Evolutionary conservation across 1,139 yeast species (phyloP).

Genomic region (Geotrichum restrictum): DNA sequence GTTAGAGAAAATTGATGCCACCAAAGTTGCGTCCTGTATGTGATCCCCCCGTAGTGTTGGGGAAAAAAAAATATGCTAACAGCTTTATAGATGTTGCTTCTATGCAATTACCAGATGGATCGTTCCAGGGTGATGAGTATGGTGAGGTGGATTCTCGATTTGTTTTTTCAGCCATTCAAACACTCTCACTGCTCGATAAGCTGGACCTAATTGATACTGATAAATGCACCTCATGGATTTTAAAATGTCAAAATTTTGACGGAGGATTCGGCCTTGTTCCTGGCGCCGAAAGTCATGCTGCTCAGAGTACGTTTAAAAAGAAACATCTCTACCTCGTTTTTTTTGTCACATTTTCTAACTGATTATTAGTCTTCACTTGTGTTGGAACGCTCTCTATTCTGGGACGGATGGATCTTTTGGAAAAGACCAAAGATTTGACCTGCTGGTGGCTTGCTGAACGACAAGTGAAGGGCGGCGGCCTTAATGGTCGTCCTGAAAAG

Average conservation of each 20-base stretch:
- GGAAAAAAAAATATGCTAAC: constrained; percentile 8
- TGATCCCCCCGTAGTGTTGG: background rate
- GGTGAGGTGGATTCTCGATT: constrained; percentile 94
- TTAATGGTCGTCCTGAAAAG: constrained; percentile 95
- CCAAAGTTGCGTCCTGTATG: constrained; percentile 42
- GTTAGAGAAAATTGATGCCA: constrained; percentile 44
- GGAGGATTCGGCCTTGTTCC: constrained; percentile 95
- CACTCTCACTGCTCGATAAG: constrained; percentile 63
- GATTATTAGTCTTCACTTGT: constrained; percentile 67
- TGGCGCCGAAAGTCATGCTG: constrained; percentile 93
- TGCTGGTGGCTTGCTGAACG: constrained; percentile 86
- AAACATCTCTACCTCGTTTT: background rate
- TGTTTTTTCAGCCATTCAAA: constrained; percentile 74
- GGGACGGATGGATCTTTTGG: constrained; percentile 49
- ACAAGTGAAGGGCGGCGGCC: constrained; percentile 85
- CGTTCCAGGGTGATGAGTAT: constrained; percentile 82
- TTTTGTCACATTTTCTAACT: background rate
- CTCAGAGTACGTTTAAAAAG: constrained; percentile 53
- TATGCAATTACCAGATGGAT: constrained; percentile 69
- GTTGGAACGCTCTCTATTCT: constrained; percentile 74
- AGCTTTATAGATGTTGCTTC: constrained; percentile 42
- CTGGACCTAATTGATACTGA: constrained; percentile 58
- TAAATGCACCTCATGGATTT: constrained; percentile 62
- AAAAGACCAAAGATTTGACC: constrained; percentile 45
- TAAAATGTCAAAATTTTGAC: constrained; percentile 79